phyloP scores from a whole-genome alignment of 2,329 filamentous ascomycete genomes.

The Diaporthe eres region DNA sequence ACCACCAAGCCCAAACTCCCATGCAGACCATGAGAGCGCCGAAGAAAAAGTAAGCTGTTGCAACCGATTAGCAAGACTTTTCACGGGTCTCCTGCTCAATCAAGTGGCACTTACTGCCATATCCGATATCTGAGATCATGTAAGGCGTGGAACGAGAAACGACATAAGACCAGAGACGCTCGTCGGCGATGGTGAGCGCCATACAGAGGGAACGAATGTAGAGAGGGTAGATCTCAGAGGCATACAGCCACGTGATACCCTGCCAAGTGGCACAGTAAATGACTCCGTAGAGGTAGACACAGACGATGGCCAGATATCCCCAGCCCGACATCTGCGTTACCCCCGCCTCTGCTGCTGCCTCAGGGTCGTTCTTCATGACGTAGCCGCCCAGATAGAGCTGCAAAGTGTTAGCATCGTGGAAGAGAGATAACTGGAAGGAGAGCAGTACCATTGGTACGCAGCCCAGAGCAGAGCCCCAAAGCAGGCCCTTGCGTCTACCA shows the following conservation, averaged over 20 bases:
- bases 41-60: slow-evolving; percentile 18
- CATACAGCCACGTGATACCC: slow-evolving; percentile 19
- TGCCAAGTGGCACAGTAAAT: slow-evolving; percentile 30
- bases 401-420: neutral
- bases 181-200: slow-evolving; percentile 24
- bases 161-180: slow-evolving; percentile 25
- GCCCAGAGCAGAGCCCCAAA: slow-evolving; percentile 25
- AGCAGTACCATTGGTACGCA: slow-evolving; percentile 6
- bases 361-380: slow-evolving; percentile 22
- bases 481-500: slow-evolving; percentile 12
- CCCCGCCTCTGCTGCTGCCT: neutral
- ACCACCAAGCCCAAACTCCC: slow-evolving; percentile 28
- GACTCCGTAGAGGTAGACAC: slow-evolving; percentile 17
- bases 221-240: slow-evolving; percentile 21
- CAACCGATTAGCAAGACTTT: neutral
- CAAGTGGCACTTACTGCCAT: neutral
- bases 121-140: slow-evolving; percentile 23
- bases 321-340: slow-evolving; percentile 26
- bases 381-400: slow-evolving; percentile 20
- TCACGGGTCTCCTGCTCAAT: no score
- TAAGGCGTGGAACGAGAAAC: slow-evolving; percentile 20
- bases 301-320: slow-evolving; percentile 23
- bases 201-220: slow-evolving; percentile 21
- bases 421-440: neutral
- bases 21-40: slow-evolving; percentile 16